phyloP scores from a whole-genome alignment of 768 basidiomycete genomes.

The Calvatia gigantea region DNA sequence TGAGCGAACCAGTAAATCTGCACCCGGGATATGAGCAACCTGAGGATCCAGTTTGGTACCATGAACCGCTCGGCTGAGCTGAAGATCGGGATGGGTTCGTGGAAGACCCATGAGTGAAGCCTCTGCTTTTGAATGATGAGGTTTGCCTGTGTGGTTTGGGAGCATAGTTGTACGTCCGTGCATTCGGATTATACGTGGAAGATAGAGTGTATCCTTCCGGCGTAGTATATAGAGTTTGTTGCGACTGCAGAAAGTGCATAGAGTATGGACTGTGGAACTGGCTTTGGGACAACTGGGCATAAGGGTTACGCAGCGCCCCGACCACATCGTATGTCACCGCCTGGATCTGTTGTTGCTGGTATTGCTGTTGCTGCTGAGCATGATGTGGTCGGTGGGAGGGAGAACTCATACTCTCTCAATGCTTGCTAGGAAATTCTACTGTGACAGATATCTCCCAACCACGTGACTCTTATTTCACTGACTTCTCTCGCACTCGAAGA shows the following conservation, averaged over 20 bases:
- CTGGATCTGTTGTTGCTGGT: conserved; percentile 5
- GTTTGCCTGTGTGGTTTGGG: neutral
- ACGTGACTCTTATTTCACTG: too few relatives aligned
- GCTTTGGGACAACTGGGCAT: conserved; percentile 18
- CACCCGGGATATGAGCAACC: conserved; percentile 67
- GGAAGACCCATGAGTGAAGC: conserved; percentile 3
- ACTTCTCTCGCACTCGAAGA: too few relatives aligned
- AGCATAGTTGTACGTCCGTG: neutral
- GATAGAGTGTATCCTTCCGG: conserved; percentile 7
- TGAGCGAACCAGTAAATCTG: conserved; percentile 62
- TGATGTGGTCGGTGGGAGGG: conserved; percentile 1
- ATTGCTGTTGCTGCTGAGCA: conserved; percentile 3
- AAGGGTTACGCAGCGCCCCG: conserved; percentile 6
- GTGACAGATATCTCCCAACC: too few relatives aligned
- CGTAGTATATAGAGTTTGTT: conserved; percentile 7
- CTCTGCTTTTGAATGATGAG: neutral
- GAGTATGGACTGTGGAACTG: conserved; percentile 27
- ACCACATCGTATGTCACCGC: neutral
- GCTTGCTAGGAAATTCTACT: too few relatives aligned
- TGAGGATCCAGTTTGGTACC: conserved; percentile 61
- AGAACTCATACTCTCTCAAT: too few relatives aligned
- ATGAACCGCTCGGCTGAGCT: conserved; percentile 26
- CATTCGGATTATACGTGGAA: conserved; percentile 6
- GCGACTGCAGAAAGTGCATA: conserved; percentile 44
- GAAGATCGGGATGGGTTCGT: neutral